A percentile compares a stretch with the other conserved stretches of the same genome.
Conservation (phyloP, 441 rosid genomes). For the Syzygium malaccense region DNA sequence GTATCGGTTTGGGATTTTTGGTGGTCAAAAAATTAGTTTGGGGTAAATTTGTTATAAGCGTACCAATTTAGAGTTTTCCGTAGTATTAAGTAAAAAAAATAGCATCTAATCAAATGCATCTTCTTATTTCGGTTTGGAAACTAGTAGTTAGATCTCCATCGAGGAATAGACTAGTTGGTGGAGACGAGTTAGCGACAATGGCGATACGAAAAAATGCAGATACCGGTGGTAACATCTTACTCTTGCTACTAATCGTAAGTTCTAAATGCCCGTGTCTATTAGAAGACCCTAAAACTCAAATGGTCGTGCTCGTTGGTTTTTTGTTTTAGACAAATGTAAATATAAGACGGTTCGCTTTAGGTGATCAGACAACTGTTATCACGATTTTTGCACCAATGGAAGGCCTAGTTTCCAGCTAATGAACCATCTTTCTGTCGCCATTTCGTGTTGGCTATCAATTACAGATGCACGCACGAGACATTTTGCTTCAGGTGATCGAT, state of each 20-base stretch:
- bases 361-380: not conserved
- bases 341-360: too few species aligned
- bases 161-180: not conserved
- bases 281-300: not conserved
- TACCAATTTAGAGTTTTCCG: too few species aligned
- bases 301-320: accelerated
- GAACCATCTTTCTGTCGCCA: not conserved
- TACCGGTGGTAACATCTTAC: not conserved
- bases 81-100: too few species aligned
- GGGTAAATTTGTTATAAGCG: accelerated
- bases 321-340: not conserved
- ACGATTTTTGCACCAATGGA: too few species aligned
- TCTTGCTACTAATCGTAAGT: not conserved
- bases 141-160: not conserved
- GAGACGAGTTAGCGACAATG: accelerated
- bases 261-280: not conserved
- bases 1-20: too few species aligned
- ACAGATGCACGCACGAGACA: too few species aligned
- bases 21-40: too few species aligned
- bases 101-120: not conserved
- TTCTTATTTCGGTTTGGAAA: not conserved
- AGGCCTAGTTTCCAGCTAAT: not conserved
- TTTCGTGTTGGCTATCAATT: too few species aligned
- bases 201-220: not conserved
- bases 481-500: not conserved